Base-by-base conservation (phyloP, 1,139 yeast species). In the Hansenula lynferdii region DNA sequence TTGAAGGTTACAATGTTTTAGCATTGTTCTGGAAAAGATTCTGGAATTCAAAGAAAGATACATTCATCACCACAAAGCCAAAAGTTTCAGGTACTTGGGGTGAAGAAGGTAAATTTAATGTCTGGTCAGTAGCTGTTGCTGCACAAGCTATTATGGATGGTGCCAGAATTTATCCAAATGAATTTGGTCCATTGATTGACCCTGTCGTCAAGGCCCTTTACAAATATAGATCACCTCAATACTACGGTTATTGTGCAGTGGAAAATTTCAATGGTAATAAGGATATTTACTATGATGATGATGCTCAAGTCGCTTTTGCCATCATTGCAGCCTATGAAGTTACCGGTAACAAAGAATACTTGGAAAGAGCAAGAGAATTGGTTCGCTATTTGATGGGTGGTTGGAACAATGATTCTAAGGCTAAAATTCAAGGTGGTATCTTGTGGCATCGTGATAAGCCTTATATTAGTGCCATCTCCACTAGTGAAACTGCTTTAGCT, bases 201-300 rank as follows among this genome's bases (percentile, higher is more conserved):
- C 78, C 78, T 1, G 80, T 77, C 2, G 62, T 80, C 39, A 56
- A 61, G 37, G 70, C 73, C 3, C 68, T 80, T 44, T 71, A 69
- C 42, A 67, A 64, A 49, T 81, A 79, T 58, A 74, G 75, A 57
- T 74, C 77, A 45, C 63, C 65, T 12, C 62, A 69, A 44, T 53
- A 64, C 51, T 72, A 69, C 42, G 83, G 79, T 3, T 78, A 64
- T 55, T 70, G 80, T 32, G 85, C 84, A 3, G 79, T 81, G 5
- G 78, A 74, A 52, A 68, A 75, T 54, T 63, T 62, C 40, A 72
- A 75, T 27, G 74, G 72, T 35, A 82, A 80, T 56, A 64, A 64
- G 35, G 89, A 82, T 55, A 76, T 82, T 35, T 80, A 81, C 57
- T 81, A 78, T 49, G 90, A 82, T 56, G 90, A 82, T 53, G 84